These are phyloP conservation scores for Didymella pomorum DNA, from an alignment of 2,329 filamentous ascomycete species.

Conservation along the genomic window DNA sequence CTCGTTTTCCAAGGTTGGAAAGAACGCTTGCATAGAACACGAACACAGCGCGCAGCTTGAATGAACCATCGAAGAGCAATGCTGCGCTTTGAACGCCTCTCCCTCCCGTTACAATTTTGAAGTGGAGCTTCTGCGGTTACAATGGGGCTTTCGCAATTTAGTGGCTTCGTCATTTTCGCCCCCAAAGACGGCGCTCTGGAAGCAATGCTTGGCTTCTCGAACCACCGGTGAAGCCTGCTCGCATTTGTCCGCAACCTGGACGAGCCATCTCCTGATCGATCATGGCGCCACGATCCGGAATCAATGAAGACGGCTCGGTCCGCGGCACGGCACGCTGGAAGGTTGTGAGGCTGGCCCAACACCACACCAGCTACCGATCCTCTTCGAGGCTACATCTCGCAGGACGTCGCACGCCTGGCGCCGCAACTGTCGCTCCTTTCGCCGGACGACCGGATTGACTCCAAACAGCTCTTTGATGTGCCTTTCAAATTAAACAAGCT, in stretches of 20 bases:
- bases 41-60: not conserved
- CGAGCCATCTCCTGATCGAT: not conserved
- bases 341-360: not conserved
- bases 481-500: not conserved
- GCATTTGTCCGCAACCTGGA: not conserved
- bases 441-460: not conserved
- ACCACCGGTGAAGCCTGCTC: not conserved
- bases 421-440: not conserved
- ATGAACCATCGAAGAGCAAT: no score
- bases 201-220: not conserved
- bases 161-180: not conserved
- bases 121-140: no score
- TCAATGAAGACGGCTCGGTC: not conserved
- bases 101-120: no score
- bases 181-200: not conserved
- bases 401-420: not conserved
- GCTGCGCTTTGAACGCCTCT: not conserved
- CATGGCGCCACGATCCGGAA: not conserved
- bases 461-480: not conserved
- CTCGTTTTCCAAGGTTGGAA: not conserved
- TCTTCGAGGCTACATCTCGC: not conserved
- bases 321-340: constrained; percentile 1
- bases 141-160: not conserved
- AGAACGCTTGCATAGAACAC: not conserved
- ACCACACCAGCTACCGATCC: not conserved